Base-by-base conservation (phyloP, 176 grass and related monocot genomes). In the Aegilops speltoides region DNA sequence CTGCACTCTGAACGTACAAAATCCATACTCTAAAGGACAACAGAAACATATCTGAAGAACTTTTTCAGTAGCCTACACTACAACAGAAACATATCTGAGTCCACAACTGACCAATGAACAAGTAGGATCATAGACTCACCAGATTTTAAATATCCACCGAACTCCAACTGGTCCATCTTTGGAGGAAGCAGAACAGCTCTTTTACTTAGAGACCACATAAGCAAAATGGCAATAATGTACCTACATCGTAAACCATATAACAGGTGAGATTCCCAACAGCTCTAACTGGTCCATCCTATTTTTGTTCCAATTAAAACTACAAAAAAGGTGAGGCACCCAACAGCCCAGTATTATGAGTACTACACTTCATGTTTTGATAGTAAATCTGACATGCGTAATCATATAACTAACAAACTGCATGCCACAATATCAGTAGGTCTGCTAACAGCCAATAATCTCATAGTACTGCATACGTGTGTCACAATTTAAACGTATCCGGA, bases 121-220 rank as follows among this genome's bases (percentile, higher is more conserved):
- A 79, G 3, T 52, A 29, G 16, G 26, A 40, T 60, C 20, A 88
- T 64, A 40, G 56, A 84, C 83, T 84, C 61, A 98, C 96, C 93
- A 76, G 92, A 98, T 98, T 94, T 95, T 68, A 98, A 79, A 92
- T 96, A 98, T n/a, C 93, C 90, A 72, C 73, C 64, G 84, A 96
- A 96, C 16, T 96, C 76, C 79, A 98, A 89, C 84, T 98, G 86
- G n/a, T 94, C 86, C 71, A 94, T 52, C 85, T 78, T 92, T 37
- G 93, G 96, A 86, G 96, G 93, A 84, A 96, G 74, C 87, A 98
- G 78, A 87, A 94, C 84, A 54, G 90, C 86, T 91, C 79, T 96
- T 89, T 91, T 96, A 84, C 93, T 87, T 72, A 98, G 88, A 86
- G 91, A 91, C 73, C 77, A 83, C n/a, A 96, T 86, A 89, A 98